Evolutionary conservation across 108 stramenopile species (phyloP).

Genomic region (Craspedostauros australis): DNA sequence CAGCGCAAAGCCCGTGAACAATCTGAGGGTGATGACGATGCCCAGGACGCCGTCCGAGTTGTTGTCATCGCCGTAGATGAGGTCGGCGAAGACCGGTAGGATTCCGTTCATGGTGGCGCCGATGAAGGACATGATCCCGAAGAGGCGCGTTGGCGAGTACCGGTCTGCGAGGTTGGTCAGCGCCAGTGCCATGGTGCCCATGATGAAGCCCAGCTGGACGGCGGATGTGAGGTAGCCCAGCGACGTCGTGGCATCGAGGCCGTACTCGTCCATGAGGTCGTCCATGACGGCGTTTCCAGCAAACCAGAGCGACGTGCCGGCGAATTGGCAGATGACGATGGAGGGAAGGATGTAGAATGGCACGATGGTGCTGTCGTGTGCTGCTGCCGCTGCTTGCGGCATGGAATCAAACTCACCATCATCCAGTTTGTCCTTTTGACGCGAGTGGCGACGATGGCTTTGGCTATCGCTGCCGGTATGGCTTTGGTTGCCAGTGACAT

Average conservation of each 20-base stretch:
- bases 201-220: slow-evolving; percentile 40
- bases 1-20: slow-evolving; percentile 23
- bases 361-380: too few relatives aligned
- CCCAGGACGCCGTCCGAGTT: too few relatives aligned
- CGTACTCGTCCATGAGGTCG: slow-evolving; percentile 19
- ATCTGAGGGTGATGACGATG: slow-evolving; percentile 15
- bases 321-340: slow-evolving; percentile 33
- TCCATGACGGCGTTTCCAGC: slow-evolving; percentile 33
- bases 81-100: not conserved
- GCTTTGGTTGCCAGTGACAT: too few relatives aligned
- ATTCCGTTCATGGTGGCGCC: slow-evolving; percentile 23
- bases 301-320: slow-evolving; percentile 46
- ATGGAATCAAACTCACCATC: too few relatives aligned
- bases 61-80: too few relatives aligned
- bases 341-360: slow-evolving; percentile 22
- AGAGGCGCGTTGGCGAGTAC: slow-evolving; percentile 19
- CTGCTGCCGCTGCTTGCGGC: too few relatives aligned
- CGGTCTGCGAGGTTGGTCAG: slow-evolving; percentile 27
- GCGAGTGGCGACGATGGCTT: too few relatives aligned
- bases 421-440: too few relatives aligned
- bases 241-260: slow-evolving; percentile 2
- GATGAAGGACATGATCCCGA: slow-evolving; percentile 2
- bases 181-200: slow-evolving; percentile 29
- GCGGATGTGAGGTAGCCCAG: slow-evolving; percentile 12
- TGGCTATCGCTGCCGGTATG: too few relatives aligned